These are phyloP conservation scores for Closterium sp. DNA, from an alignment of 139 green algal genomes.

Conservation along the genomic window DNA sequence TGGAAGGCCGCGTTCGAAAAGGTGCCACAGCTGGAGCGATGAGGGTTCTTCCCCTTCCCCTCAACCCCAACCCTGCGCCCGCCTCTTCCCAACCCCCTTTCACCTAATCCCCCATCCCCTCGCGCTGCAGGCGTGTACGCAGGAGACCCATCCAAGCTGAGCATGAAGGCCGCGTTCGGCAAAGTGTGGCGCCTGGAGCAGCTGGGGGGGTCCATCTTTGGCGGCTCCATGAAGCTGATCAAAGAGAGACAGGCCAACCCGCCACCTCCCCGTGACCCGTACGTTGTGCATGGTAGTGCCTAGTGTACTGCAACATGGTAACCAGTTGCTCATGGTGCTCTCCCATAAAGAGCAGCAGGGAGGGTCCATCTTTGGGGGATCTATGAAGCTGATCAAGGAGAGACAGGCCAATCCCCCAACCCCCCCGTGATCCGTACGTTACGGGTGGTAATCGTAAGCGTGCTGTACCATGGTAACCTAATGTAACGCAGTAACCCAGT, in stretches of 20 bases:
- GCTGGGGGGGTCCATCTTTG: conserved; percentile 85
- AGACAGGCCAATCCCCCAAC: conserved; percentile 74
- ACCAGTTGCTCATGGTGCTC: no score
- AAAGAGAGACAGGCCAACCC: conserved; percentile 79
- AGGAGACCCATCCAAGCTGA: conserved; percentile 89
- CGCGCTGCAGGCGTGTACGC: conserved; percentile 82
- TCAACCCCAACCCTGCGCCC: background rate
- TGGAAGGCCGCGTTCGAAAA: conserved; percentile 87
- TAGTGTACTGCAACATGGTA: background rate
- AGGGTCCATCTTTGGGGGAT: no score
- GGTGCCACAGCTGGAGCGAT: no score
- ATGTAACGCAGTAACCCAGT: no score
- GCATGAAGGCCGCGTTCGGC: conserved; percentile 61
- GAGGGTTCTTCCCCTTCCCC: no score
- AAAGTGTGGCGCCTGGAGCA: conserved; percentile 85
- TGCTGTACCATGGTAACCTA: no score
- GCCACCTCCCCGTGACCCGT: conserved; percentile 74
- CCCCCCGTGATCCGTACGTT: conserved; percentile 69
- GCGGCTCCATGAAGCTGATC: conserved; percentile 77
- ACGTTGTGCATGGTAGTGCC: no score
- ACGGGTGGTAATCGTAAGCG: no score
- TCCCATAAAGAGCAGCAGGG: no score
- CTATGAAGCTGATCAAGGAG: background rate
- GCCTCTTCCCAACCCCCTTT: background rate
- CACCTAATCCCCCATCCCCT: background rate